Evolutionary conservation across 2,329 filamentous ascomycete genomes (phyloP), one percentile per base, ranked within the genome.

Genomic region (Diaporthe sp.): DNA sequence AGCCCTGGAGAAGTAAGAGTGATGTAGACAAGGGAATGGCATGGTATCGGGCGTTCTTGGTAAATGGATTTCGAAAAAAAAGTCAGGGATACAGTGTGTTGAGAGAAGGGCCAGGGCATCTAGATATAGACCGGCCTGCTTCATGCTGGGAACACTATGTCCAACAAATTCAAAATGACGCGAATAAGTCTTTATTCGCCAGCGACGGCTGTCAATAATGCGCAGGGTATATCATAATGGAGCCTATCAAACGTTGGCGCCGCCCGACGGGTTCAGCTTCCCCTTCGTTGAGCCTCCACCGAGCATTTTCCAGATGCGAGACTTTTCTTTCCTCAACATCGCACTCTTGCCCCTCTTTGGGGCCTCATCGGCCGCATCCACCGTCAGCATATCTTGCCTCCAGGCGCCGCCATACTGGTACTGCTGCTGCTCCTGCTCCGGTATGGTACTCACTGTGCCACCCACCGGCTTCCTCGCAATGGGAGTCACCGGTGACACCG

Each of bases 31-130:
- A 50, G 55, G n/a, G 19, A 68, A 37, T 61, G 72, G 68, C 74
- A 74, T 74, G 27, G 59, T 59, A 65, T 53, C 22, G 55, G 74
- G 74, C 74, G 74, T 75, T 75, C n/a, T 61, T 56, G 73, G 71
- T 12, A 59, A 58, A n/a, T 50, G 35, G 32, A 22, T 32, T 50
- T 25, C 13, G 30, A 71, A 69, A 73, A 63, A 71, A 69, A 73
- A 63, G 8, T 6, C 30, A 42, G 27, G 35, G 25, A 25, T 51
- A 53, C 15, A 32, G 7, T 71, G 30, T 63, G 55, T 63, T 25
- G 12, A 63, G 56, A 53, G 35, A 55, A 53, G 10, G 27, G 44
- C 35, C 44, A 12, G 51, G 56, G n/a, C 56, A 71, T 53, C 44
- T 63, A 71, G 56, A 71, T 25, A 63, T 53, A 71, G 56, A 71